Conservation (phyloP, 2,329 filamentous ascomycete species). For the Diaporthe caulivora region DNA sequence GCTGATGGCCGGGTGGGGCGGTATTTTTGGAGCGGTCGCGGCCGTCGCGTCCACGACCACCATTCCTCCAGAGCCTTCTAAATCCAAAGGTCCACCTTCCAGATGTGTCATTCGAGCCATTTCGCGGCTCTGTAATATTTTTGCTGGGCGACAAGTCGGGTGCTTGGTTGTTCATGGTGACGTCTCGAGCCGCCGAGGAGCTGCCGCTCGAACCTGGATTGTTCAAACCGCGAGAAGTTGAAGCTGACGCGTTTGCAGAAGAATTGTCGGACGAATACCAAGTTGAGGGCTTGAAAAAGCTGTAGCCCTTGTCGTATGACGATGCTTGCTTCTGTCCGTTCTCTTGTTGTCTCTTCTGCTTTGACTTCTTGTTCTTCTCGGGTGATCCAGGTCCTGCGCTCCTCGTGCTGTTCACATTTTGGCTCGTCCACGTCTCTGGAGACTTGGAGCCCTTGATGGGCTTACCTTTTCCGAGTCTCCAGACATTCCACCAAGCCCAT, state of each 20-base stretch:
- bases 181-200: conserved; percentile 21
- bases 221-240: conserved; percentile 21
- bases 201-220: conserved; percentile 17
- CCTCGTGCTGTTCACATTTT: conserved; percentile 17
- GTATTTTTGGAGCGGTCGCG: conserved; percentile 34
- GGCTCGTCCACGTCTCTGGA: conserved; percentile 32
- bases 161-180: conserved; percentile 27
- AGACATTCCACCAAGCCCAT: conserved; percentile 36
- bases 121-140: not conserved
- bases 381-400: conserved; percentile 27
- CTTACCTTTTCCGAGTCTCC: conserved; percentile 31
- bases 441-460: conserved; percentile 21
- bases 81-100: conserved; percentile 17
- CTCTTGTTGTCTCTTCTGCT: conserved; percentile 31
- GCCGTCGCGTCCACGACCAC: conserved; percentile 1
- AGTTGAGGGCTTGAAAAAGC: conserved; percentile 35
- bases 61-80: conserved; percentile 30
- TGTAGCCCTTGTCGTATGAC: conserved; percentile 33
- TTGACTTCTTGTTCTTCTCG: conserved; percentile 28
- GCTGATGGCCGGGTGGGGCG: conserved; percentile 23
- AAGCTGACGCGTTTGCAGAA: conserved; percentile 13
- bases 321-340: conserved; percentile 24
- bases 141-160: conserved; percentile 33
- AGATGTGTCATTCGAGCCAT: not conserved
- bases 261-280: conserved; percentile 2